Evolutionary conservation across 306 rosid species (phyloP).

Genomic region (Quercus suber): DNA sequence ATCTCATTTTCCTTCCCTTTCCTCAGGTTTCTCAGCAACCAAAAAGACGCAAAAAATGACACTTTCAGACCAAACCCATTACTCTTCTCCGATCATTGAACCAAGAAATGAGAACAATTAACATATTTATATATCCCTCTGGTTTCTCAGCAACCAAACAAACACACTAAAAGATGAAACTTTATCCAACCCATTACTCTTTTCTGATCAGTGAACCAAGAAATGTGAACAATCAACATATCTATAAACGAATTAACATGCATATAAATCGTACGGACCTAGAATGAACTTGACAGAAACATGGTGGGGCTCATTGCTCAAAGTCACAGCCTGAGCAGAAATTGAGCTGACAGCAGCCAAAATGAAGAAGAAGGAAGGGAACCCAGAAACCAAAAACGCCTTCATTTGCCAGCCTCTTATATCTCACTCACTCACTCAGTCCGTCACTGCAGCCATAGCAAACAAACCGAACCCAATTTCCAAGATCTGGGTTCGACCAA

Average conservation of each 20-base stretch:
- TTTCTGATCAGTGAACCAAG: background rate
- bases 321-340: conserved; percentile 38
- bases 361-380: conserved; percentile 22
- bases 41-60: conserved; percentile 2
- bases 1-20: conserved; percentile 9
- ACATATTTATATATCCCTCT: background rate
- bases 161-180: conserved; percentile 8
- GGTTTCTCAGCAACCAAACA: conserved; percentile 7
- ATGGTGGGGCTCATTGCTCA: conserved; percentile 20
- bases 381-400: conserved; percentile 28
- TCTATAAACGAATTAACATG: background rate
- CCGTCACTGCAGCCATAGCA: conserved; percentile 21
- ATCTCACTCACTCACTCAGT: background rate
- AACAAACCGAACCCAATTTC: conserved; percentile 38
- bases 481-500: conserved; percentile 19
- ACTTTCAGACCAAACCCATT: conserved; percentile 29
- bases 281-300: conserved; percentile 35
- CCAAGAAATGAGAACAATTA: conserved; percentile 14
- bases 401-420: conserved; percentile 31
- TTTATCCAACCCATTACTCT: conserved; percentile 28
- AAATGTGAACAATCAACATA: conserved; percentile 12
- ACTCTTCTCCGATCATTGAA: background rate
- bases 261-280: conserved; percentile 43
- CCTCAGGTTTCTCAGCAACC: conserved; percentile 17
- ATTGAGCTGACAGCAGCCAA: conserved; percentile 43